Percentiles rank a stretch among this genome's conserved stretches.
phyloP scores from a whole-genome alignment of 495 filamentous ascomycete species.

The Penicillium lividum region DNA sequence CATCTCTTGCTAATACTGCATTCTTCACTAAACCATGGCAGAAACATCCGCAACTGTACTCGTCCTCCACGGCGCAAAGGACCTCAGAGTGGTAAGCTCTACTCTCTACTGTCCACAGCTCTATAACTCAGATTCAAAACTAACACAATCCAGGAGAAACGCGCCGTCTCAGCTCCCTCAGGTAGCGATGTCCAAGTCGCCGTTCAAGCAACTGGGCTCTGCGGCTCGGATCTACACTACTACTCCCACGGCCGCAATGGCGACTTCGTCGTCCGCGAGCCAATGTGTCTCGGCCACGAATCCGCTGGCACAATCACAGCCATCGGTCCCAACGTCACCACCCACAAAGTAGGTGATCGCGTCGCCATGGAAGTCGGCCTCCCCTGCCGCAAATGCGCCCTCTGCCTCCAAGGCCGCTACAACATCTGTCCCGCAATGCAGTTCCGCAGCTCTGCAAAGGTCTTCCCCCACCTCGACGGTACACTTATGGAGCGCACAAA shows the following conservation, averaged over 20 bases:
- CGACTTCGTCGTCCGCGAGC: slow-evolving; percentile 71
- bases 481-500: slow-evolving; percentile 79
- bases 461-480: slow-evolving; percentile 76
- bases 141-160: slow-evolving; percentile 42
- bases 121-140: background rate
- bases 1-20: background rate
- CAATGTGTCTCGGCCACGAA: slow-evolving; percentile 78
- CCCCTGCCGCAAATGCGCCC: slow-evolving; percentile 68
- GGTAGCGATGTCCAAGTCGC: slow-evolving; percentile 70
- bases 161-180: slow-evolving; percentile 39
- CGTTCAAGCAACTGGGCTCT: slow-evolving; percentile 74
- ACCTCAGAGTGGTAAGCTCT: slow-evolving; percentile 61
- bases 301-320: slow-evolving; percentile 70
- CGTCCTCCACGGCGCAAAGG: slow-evolving; percentile 68
- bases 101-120: background rate
- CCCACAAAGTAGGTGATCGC: slow-evolving; percentile 59
- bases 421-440: slow-evolving; percentile 82
- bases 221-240: slow-evolving; percentile 83
- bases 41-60: slow-evolving; percentile 54
- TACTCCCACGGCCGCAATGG: slow-evolving; percentile 84
- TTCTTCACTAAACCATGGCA: slow-evolving; percentile 20
- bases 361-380: slow-evolving; percentile 85
- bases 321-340: slow-evolving; percentile 52
- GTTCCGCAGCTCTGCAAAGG: slow-evolving; percentile 78
- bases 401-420: slow-evolving; percentile 70